These are phyloP conservation scores for Mortierella antarctica DNA, from an alignment of 192 early-diverging fungal genomes.

Conservation along the genomic window DNA sequence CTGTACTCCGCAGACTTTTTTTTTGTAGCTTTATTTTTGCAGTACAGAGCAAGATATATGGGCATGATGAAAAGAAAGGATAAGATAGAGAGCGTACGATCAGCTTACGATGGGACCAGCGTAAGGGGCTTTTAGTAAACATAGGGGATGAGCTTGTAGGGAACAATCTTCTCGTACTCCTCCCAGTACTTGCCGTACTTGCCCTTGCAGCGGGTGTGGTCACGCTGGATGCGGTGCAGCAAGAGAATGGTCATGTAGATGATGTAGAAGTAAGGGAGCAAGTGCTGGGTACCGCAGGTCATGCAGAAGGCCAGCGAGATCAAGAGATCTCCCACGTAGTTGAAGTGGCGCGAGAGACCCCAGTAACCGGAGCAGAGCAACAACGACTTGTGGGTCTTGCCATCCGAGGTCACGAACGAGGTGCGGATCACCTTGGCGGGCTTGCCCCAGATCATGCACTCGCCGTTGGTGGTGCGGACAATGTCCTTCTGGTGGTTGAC, in stretches of 20 bases:
- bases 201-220: slow-evolving; percentile 76
- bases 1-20: too few species aligned
- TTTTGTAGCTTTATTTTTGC: too few species aligned
- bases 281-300: slow-evolving; percentile 72
- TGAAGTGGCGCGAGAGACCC: slow-evolving; percentile 88
- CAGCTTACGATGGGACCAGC: too few species aligned
- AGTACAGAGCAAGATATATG: too few species aligned
- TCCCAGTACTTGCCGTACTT: slow-evolving; percentile 90
- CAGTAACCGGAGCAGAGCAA: slow-evolving; percentile 82
- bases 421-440: slow-evolving; percentile 79
- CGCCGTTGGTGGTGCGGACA: slow-evolving; percentile 73
- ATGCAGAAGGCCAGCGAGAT: slow-evolving; percentile 80
- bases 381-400: slow-evolving; percentile 72
- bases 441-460: slow-evolving; percentile 83
- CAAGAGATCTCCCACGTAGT: slow-evolving; percentile 83
- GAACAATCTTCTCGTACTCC: slow-evolving; percentile 67
- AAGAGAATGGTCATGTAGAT: slow-evolving; percentile 83
- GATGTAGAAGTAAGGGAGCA: slow-evolving; percentile 85
- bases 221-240: slow-evolving; percentile 73
- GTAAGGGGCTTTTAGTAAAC: slow-evolving; percentile 45
- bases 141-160: slow-evolving; percentile 68
- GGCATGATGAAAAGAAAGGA: not conserved
- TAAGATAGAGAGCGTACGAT: not conserved
- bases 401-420: slow-evolving; percentile 77
- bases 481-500: slow-evolving; percentile 87